Evolutionary conservation across 352 stramenopile species (phyloP), one percentile per base, ranked within the genome.

Genomic region (Globisporangium sylvaticum): DNA sequence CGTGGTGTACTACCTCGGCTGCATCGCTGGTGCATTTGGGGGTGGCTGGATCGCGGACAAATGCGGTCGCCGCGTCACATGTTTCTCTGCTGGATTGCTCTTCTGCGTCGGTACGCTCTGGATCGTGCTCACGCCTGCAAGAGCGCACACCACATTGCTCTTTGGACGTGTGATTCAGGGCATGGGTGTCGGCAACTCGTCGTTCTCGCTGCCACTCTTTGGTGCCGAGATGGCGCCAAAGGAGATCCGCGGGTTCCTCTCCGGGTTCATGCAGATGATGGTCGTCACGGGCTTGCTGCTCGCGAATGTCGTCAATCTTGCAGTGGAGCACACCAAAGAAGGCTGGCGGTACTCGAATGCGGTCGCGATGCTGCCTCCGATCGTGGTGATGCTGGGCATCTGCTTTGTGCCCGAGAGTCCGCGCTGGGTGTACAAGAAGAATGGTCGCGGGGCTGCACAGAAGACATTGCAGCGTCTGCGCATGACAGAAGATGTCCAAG

Each of bases 401-500:
- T 79, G 75, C 58, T 81, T 61, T 15, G 69, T 90, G 10, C 78
- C 78, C 2, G 82, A 89, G 60, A 80, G 66, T 39, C 80, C 82
- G 10, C 76, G 77, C 7, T 90, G 76, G 76, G 27, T 79, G 15
- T 85, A 83, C 69, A 67, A 80, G 62, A 54, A 76, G 29, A 76
- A 78, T n/a, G 75, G 78, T 5, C 64, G 68, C 12, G 65, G 79
- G 0, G 73, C 64, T 3, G 80, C 78, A 0, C 54, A 70, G 24
- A 32, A 24, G 4, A 65, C 62, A 5, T 64, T 90, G 8, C 67
- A 79, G 52, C 58, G 62, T 2, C 50, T 88, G 2, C 71, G 72
- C 15, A 57, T 69, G 57, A 79, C 70, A 0, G 65, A 80, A 0
- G 60, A 74, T n/a, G 70, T 87, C 1, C 15, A 62, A 1, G 25